Percentiles rank a stretch among this genome's conserved stretches.
Evolutionary conservation across 352 stramenopile genomes (phyloP).

Genomic region (Pythium brachiatum): DNA sequence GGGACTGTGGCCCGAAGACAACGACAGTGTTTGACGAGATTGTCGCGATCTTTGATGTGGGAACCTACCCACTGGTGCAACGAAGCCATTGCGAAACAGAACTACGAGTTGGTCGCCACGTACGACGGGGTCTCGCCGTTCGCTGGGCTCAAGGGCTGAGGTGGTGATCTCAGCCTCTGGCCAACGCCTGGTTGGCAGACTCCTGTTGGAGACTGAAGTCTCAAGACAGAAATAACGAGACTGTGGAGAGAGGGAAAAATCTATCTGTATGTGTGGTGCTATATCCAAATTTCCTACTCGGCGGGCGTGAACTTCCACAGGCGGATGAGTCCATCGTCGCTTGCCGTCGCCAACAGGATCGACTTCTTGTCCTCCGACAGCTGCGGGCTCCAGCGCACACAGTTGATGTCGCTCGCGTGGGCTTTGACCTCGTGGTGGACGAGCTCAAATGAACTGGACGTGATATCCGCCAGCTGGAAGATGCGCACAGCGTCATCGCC

Average conservation of each 20-base stretch:
- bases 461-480: slow-evolving; percentile 54
- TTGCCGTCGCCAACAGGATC: slow-evolving; percentile 62
- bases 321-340: slow-evolving; percentile 60
- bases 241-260: too few relatives aligned
- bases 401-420: slow-evolving; percentile 78
- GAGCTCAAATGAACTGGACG: slow-evolving; percentile 53
- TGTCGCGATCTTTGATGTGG: too few relatives aligned
- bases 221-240: too few relatives aligned
- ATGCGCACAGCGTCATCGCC: slow-evolving; percentile 91
- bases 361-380: slow-evolving; percentile 30
- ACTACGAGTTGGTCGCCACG: not conserved
- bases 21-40: too few relatives aligned
- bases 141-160: not conserved
- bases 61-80: not conserved
- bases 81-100: not conserved
- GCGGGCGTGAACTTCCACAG: slow-evolving; percentile 63
- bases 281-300: slow-evolving; percentile 13
- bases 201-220: too few relatives aligned
- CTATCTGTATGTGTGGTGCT: not conserved
- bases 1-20: too few relatives aligned
- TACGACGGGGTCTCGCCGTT: not conserved
- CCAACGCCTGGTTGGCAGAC: too few relatives aligned
- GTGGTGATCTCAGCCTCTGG: too few relatives aligned
- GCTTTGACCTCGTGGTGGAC: slow-evolving; percentile 59
- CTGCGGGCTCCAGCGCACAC: slow-evolving; percentile 68